Percentiles rank a stretch among this genome's conserved stretches.
Conservation (phyloP, 139 green algal species). For the Tetradesmus obliquus region DNA sequence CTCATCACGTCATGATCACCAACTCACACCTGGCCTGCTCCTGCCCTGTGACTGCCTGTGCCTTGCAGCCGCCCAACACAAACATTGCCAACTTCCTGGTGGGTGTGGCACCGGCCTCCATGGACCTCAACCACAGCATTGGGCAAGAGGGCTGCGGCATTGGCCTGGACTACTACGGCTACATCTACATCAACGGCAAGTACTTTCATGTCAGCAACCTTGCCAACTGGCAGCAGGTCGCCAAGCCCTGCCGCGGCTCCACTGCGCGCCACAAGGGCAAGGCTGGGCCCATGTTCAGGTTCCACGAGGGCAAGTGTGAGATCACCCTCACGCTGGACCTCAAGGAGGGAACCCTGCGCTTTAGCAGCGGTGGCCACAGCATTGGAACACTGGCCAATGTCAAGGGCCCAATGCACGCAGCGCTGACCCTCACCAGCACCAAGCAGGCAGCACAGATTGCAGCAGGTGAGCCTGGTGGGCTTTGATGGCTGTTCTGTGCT, state of each 20-base stretch:
- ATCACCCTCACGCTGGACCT: conserved; percentile 64
- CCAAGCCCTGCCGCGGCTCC: conserved; percentile 63
- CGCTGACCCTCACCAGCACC: conserved; percentile 66
- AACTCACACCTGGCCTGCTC: background rate
- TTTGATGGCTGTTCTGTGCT: too few relatives aligned
- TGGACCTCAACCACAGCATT: conserved; percentile 67
- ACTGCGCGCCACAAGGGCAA: conserved; percentile 70
- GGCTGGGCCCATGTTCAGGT: conserved; percentile 64
- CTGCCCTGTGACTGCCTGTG: background rate
- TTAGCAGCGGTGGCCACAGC: conserved; percentile 58
- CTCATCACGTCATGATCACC: too few relatives aligned
- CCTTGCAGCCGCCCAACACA: conserved; percentile 12
- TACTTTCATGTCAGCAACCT: conserved; percentile 76
- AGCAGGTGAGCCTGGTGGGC: conserved; percentile 3
- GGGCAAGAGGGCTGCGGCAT: conserved; percentile 73
- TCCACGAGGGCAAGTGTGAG: conserved; percentile 65
- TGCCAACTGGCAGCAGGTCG: conserved; percentile 62
- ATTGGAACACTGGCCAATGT: conserved; percentile 72
- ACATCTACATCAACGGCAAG: conserved; percentile 75
- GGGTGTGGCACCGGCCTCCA: conserved; percentile 65
- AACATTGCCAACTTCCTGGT: conserved; percentile 70
- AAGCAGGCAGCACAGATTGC: conserved; percentile 53
- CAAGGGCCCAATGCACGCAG: conserved; percentile 65
- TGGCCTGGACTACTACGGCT: conserved; percentile 72
- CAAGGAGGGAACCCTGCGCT: conserved; percentile 71